Conservation (phyloP, 2,329 filamentous ascomycete genomes). For the Penicillium sp. region DNA sequence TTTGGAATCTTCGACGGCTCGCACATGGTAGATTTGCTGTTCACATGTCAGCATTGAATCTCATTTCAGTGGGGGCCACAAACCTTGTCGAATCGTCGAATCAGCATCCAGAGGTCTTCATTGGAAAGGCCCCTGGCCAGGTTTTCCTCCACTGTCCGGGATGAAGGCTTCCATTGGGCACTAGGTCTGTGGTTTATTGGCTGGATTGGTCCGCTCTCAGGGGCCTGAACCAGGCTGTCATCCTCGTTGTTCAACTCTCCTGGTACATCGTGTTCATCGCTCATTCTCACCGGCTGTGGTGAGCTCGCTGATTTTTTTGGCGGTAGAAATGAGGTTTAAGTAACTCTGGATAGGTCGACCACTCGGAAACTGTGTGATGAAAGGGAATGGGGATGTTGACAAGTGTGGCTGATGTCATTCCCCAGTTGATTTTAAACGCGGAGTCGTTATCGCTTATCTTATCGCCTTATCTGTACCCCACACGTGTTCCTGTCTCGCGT, state of each 20-base stretch:
- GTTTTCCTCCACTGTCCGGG: conserved; percentile 31
- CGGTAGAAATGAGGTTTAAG: not conserved
- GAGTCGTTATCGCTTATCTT: not conserved
- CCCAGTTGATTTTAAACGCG: not conserved
- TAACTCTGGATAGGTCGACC: not conserved
- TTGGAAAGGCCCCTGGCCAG: conserved; percentile 69
- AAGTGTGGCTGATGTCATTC: conserved; percentile 2
- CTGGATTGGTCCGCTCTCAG: conserved; percentile 9
- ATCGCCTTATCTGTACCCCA: not conserved
- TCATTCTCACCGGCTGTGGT: conserved; percentile 8
- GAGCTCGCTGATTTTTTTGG: not conserved
- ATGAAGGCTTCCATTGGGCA: conserved; percentile 22
- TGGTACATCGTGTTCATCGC: conserved; percentile 8
- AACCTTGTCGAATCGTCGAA: conserved; percentile 74
- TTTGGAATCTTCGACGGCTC: conserved; percentile 59
- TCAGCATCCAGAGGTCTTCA: conserved; percentile 71
- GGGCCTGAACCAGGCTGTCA: conserved; percentile 2
- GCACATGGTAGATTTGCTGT: conserved; percentile 70
- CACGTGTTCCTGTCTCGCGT: not conserved
- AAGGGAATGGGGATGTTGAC: not conserved
- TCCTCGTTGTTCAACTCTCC: conserved; percentile 11
- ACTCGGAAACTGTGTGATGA: not conserved
- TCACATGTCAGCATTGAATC: conserved; percentile 26
- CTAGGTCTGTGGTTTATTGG: conserved; percentile 8
- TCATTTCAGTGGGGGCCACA: not conserved